Conservation (phyloP, 805 yeast genomes). For the Zygosaccharomyces bailii region DNA sequence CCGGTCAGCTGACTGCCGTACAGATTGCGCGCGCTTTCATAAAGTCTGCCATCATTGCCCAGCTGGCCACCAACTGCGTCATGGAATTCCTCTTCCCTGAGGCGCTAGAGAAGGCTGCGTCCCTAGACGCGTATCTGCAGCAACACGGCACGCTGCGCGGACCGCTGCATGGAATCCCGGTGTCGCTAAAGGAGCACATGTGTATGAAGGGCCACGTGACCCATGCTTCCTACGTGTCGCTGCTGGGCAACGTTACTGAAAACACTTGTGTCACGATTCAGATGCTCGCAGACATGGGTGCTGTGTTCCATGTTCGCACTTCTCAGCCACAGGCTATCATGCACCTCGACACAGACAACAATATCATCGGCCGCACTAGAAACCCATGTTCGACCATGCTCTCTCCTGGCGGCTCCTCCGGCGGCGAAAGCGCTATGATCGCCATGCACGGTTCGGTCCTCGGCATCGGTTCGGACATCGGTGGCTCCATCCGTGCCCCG, state of each 20-base stretch:
- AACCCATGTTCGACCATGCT: conserved; percentile 56
- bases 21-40: conserved; percentile 60
- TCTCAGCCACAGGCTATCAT: conserved; percentile 66
- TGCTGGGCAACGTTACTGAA: conserved; percentile 45
- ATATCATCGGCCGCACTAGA: conserved; percentile 55
- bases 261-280: conserved; percentile 48
- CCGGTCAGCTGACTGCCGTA: conserved; percentile 47
- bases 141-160: conserved; percentile 55
- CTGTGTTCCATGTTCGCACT: conserved; percentile 62
- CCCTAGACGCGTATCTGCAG: conserved; percentile 50
- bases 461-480: conserved; percentile 70
- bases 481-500: conserved; percentile 67
- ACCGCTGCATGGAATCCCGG: conserved; percentile 67
- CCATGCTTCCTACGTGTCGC: conserved; percentile 56
- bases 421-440: conserved; percentile 67
- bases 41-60: conserved; percentile 61
- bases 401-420: conserved; percentile 70
- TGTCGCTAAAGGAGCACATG: conserved; percentile 66
- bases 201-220: conserved; percentile 51
- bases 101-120: conserved; percentile 55
- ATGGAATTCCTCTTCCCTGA: conserved; percentile 63
- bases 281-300: conserved; percentile 50
- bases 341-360: conserved; percentile 63
- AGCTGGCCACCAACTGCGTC: conserved; percentile 57
- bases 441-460: conserved; percentile 57